These are phyloP conservation scores for Candida hispaniensis DNA, from an alignment of 805 yeast genomes.

Conservation along the genomic window DNA sequence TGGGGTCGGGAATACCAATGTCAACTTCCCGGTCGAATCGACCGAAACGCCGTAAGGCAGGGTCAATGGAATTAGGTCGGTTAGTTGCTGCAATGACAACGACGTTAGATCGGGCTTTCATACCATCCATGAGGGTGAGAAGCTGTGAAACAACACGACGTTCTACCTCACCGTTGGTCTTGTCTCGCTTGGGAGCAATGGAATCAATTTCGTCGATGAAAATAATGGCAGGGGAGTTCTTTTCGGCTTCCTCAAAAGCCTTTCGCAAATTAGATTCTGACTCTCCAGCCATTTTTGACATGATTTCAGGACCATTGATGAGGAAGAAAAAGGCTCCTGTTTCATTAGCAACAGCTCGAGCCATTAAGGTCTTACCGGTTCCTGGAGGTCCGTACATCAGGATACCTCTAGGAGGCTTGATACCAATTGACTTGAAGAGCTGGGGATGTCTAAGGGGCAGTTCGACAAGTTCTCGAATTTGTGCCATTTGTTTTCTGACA, in stretches of 20 bases:
- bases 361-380: constrained; percentile 93
- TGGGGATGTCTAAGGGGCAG: constrained; percentile 98
- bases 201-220: constrained; percentile 98
- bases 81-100: constrained; percentile 98
- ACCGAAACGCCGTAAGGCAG: constrained; percentile 80
- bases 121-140: constrained; percentile 97
- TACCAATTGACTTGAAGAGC: constrained; percentile 94
- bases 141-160: constrained; percentile 98
- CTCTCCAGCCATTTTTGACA: constrained; percentile 99
- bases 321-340: constrained; percentile 98
- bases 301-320: constrained; percentile 97
- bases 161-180: constrained; percentile 99
- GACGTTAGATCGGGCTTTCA: constrained; percentile 97
- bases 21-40: constrained; percentile 84
- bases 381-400: constrained; percentile 99
- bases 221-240: constrained; percentile 94
- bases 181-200: constrained; percentile 98
- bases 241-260: constrained; percentile 98
- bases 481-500: constrained; percentile 98
- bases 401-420: constrained; percentile 98
- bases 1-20: constrained; percentile 83
- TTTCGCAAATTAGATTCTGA: constrained; percentile 93
- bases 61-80: constrained; percentile 77
- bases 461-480: constrained; percentile 96
- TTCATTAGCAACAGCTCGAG: constrained; percentile 99